Conservation (phyloP, 371 early-diverging fungal genomes). For the Mucor irregularis region DNA sequence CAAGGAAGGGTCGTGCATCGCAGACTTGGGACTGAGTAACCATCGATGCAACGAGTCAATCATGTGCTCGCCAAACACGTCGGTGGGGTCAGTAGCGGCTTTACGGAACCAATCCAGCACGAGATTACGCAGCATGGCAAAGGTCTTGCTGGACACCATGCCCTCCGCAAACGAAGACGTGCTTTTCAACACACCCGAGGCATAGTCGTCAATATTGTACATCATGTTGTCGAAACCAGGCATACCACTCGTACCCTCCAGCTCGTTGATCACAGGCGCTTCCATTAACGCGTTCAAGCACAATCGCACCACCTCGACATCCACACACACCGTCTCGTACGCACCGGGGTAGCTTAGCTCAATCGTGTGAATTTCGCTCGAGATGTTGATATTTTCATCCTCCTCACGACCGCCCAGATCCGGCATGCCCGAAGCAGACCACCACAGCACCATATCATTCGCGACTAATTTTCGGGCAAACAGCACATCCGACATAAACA, state of each 20-base stretch:
- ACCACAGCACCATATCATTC: constrained; percentile 89
- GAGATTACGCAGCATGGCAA: constrained; percentile 72
- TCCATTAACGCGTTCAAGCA: constrained; percentile 83
- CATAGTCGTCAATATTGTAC: constrained; percentile 55
- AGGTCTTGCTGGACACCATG: constrained; percentile 65
- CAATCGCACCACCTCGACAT: constrained; percentile 79
- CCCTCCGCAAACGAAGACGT: constrained; percentile 57
- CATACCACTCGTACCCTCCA: constrained; percentile 63
- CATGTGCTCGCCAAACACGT: constrained; percentile 59
- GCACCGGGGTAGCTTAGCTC: constrained; percentile 78
- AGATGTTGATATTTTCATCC: constrained; percentile 68
- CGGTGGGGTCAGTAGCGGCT: constrained; percentile 18
- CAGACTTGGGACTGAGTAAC: constrained; percentile 76
- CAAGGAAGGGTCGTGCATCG: constrained; percentile 86
- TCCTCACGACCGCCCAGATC: constrained; percentile 92
- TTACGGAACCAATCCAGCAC: constrained; percentile 78
- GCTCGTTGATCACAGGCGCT: constrained; percentile 72
- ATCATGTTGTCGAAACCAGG: constrained; percentile 50
- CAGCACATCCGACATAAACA: constrained; percentile 82
- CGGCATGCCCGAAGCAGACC: constrained; percentile 76
- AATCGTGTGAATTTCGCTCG: constrained; percentile 57
- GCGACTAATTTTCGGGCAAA: constrained; percentile 77
- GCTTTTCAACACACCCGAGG: constrained; percentile 42
- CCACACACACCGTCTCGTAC: constrained; percentile 80
- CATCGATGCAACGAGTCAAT: constrained; percentile 86